Percentiles rank a stretch among this genome's conserved stretches.
Conservation (phyloP, 306 rosid species). For the Sechiopsis laciniata region DNA sequence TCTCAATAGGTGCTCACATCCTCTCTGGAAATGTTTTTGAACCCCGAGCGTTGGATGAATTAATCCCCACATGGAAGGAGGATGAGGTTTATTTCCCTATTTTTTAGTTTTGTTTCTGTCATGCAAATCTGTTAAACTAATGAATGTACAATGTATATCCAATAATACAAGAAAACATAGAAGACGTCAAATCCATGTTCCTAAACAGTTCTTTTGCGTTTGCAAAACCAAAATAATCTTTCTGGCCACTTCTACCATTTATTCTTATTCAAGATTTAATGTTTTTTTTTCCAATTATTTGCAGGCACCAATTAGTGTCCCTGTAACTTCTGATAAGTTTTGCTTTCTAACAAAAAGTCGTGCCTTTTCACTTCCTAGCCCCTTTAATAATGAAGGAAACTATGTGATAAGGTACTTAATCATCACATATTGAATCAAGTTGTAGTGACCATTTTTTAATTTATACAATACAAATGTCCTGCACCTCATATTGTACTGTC, state of each 20-base stretch:
- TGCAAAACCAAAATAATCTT: not conserved
- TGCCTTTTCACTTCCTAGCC: slow-evolving; percentile 71
- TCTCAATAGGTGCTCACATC: slow-evolving; percentile 68
- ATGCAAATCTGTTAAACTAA: not conserved
- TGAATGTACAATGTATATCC: not conserved
- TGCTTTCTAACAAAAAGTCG: slow-evolving; percentile 76
- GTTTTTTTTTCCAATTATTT: slow-evolving; percentile 17
- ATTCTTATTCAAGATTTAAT: not conserved
- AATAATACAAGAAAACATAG: not conserved
- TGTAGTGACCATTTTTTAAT: not conserved
- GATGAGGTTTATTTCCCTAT: slow-evolving; percentile 47
- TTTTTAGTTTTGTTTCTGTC: not conserved
- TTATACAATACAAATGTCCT: not conserved
- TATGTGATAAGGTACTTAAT: slow-evolving; percentile 71
- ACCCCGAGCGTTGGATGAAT: slow-evolving; percentile 81
- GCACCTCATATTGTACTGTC: not conserved
- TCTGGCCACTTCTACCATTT: not conserved
- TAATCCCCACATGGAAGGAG: slow-evolving; percentile 78
- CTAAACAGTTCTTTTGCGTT: not conserved
- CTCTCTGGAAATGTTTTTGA: slow-evolving; percentile 91
- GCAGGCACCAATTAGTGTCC: slow-evolving; percentile 80
- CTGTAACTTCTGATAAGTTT: slow-evolving; percentile 84
- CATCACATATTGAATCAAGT: not conserved
- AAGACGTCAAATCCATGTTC: not conserved
- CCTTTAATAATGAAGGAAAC: slow-evolving; percentile 73